These are phyloP conservation scores for Melanomma pulvis-pyrius DNA, from an alignment of 495 filamentous ascomycete species.

Conservation along the genomic window DNA sequence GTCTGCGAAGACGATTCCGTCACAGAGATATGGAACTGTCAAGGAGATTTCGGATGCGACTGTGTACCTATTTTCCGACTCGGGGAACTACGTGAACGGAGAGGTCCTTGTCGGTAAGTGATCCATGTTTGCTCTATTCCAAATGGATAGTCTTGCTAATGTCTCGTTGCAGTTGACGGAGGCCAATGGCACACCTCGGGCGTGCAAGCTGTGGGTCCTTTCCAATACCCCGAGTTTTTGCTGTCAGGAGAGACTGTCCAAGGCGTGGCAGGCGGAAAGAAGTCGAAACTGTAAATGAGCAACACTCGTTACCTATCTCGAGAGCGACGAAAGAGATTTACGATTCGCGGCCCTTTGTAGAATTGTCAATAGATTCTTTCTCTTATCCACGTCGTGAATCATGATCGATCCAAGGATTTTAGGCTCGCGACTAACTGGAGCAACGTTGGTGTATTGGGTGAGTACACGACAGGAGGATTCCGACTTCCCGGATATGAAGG, in stretches of 20 bases:
- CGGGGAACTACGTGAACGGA: constrained; percentile 82
- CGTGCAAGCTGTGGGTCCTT: constrained; percentile 31
- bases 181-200: constrained; percentile 64
- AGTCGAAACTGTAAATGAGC: constrained; percentile 56
- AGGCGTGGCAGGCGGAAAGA: constrained; percentile 64
- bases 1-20: constrained; percentile 56
- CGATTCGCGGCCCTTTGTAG: too few species aligned
- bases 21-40: constrained; percentile 75
- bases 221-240: constrained; percentile 66
- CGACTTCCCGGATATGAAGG: neutral
- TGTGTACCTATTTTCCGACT: constrained; percentile 80
- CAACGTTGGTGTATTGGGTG: neutral
- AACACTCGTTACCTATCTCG: too few species aligned
- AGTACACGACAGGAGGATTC: neutral
- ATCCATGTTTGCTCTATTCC: neutral
- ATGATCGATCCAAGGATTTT: too few species aligned
- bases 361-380: too few species aligned
- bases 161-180: constrained; percentile 60
- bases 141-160: constrained; percentile 1
- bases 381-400: too few species aligned
- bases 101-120: constrained; percentile 65
- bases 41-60: constrained; percentile 93
- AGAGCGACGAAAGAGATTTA: too few species aligned
- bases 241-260: constrained; percentile 57
- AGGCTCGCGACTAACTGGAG: neutral